Base-by-base conservation (phyloP, 345 rosid species). In the Adansonia digitata region DNA sequence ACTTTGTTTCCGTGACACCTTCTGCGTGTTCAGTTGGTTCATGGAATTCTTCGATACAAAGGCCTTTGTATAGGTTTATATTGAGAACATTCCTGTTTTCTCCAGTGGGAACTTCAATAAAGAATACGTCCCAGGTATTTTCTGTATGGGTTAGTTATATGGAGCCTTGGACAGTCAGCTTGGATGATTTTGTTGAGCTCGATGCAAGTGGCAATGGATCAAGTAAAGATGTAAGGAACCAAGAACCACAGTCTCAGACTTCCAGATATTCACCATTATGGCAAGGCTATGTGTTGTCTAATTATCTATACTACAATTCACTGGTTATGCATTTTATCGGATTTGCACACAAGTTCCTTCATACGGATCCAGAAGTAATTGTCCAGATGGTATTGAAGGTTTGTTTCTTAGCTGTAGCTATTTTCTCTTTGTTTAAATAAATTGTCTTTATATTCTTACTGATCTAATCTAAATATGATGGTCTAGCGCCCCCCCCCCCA, bases 331-430 rank as follows among this genome's bases (percentile, higher is more conserved):
- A 94, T 88, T 94, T 94, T 73, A 88, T 90, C 69, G 97, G 97
- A 62, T 94, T 94, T 78, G 95, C 95, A 6, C 98, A 92, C 88
- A 94, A 91, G 87, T 94, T 94, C 82, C 97, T 94, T 82, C 98
- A 91, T 78, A 75, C 84, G 11, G 94, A 94, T 85, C 91, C 97
- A 29, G 94, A 87, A 77, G 69, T 77, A 74, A 83, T 92, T 71
- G 87, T 89, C 55, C 94, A 89, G 84, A 94, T 94, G 98, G 90
- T 89, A 48, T 81, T 88, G 76, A 91, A 92, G 98, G 98, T 94
- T 43, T 60, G 90, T 66, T 64, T 79, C 79, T 76, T 72, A 51
- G 37, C 72, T 64, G 11, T 34, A 77, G 40, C 40, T 64, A 26
- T 37, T 77, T 74, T 74, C 12, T 10, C 20, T 71, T 61, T 18